Base-by-base conservation (phyloP, 257 asterid genomes). In the Plantago ovata region DNA sequence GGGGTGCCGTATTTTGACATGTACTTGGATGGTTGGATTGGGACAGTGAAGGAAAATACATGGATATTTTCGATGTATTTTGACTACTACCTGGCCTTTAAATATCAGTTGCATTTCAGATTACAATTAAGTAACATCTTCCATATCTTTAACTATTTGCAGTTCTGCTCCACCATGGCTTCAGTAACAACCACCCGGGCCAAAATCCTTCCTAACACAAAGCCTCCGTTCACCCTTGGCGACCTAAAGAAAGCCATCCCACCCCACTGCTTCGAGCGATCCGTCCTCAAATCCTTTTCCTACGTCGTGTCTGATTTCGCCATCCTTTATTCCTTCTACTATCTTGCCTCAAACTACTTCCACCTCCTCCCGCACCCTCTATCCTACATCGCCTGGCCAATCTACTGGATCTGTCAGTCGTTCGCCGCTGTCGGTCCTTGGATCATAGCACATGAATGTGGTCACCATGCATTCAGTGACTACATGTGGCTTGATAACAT, bases 201-300 rank as follows among this genome's bases (percentile, higher is more conserved):
- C 3, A 24, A 24, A 24, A 24, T 24, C 32, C 32, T 78, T 53
- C 95, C 95, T 10, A 67, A 65, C 64, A 33, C 87, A 10, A 84
- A 78, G 60, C 95, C 95, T 50, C 90, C 94, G 18, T 86, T 86
- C 62, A 70, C 88, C 1, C 73, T 81, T 0, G 90, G 94, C 1
- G 90, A 84, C 12, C n/a, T 86, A 47, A 86, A 86, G 83, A 84
- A 79, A 72, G 81, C 94, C 73, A 81, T 86, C 72, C 95, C 94
- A 10, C 84, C 86, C 67, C 95, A 84, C 73, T 84, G 95, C 61
- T 86, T 86, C 83, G 46, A 78, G 69, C 86, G 95, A 6, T 86
- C 95, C 1, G 72, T 86, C 16, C 81, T 74, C 11, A 82, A 73
- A 56, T 86, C 94, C 7, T 86, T 86, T 69, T 86, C 95, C 46